These are phyloP conservation scores for Moricandia arvensis DNA, from an alignment of 345 rosid genomes.

Conservation along the genomic window DNA sequence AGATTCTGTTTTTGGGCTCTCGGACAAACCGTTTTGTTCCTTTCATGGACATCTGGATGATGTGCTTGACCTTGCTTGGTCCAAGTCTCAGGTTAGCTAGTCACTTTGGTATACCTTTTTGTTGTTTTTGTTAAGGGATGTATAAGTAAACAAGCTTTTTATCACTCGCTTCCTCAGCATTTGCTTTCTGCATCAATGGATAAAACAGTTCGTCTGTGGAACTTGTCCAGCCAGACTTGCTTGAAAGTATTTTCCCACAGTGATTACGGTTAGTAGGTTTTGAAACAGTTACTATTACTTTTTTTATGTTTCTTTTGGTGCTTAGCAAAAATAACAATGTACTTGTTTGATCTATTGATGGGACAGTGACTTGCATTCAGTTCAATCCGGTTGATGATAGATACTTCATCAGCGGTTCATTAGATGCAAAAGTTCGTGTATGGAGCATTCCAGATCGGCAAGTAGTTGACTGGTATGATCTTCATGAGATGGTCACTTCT, in stretches of 20 bases:
- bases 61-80: constrained; percentile 99
- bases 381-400: constrained; percentile 95
- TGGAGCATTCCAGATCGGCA: constrained; percentile 97
- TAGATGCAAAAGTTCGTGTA: constrained; percentile 93
- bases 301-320: background rate
- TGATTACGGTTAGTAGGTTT: constrained; percentile 73
- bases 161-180: constrained; percentile 42
- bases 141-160: too few species aligned
- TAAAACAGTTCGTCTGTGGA: constrained; percentile 95
- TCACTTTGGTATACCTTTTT: too few species aligned
- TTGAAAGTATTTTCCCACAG: constrained; percentile 89
- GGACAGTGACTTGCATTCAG: constrained; percentile 96
- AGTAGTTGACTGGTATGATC: constrained; percentile 95
- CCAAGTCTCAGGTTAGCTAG: constrained; percentile 46
- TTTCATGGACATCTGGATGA: constrained; percentile 78
- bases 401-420: constrained; percentile 96
- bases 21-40: constrained; percentile 88
- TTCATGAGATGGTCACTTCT: constrained; percentile 98
- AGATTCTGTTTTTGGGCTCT: constrained; percentile 75
- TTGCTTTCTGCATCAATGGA: constrained; percentile 98
- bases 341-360: constrained; percentile 24
- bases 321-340: background rate
- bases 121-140: too few species aligned
- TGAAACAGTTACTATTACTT: background rate
- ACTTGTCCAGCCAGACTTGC: constrained; percentile 77